Percentiles rank a stretch among this genome's conserved stretches.
Evolutionary conservation across 257 asterid genomes (phyloP).

Genomic region (Solanum paucissectum): DNA sequence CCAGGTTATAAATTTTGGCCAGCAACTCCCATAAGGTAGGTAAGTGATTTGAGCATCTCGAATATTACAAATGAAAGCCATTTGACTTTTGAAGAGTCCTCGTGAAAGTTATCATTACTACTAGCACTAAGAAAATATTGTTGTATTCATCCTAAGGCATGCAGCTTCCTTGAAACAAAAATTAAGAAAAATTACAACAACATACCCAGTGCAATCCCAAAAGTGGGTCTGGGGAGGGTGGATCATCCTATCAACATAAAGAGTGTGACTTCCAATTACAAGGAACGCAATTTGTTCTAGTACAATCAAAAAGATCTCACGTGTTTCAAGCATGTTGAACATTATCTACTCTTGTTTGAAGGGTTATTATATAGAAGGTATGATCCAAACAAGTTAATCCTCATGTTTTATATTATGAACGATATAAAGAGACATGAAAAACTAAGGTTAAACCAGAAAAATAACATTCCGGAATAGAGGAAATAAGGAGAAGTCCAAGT

Average conservation of each 20-base stretch:
- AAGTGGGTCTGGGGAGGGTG: neutral
- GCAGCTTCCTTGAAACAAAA: neutral
- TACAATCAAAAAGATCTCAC: neutral
- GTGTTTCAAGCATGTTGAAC: neutral
- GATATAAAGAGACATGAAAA: neutral
- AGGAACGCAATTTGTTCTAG: neutral
- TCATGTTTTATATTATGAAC: neutral
- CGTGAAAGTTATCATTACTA: neutral
- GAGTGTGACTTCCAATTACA: neutral
- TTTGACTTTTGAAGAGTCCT: neutral
- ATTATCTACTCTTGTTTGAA: neutral
- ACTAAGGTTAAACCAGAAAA: neutral
- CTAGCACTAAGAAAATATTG: neutral
- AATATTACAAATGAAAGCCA: neutral
- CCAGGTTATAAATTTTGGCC: neutral
- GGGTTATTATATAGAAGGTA: neutral
- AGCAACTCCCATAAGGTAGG: neutral
- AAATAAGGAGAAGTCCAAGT: conserved; percentile 8
- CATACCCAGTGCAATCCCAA: neutral
- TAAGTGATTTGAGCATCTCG: neutral
- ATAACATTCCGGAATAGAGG: neutral
- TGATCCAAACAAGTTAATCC: neutral
- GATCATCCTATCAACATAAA: neutral
- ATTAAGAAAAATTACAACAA: neutral
- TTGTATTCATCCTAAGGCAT: neutral